Base-by-base conservation (phyloP, 2,329 filamentous ascomycete genomes). In the Calcarisporium arbuscula region DNA sequence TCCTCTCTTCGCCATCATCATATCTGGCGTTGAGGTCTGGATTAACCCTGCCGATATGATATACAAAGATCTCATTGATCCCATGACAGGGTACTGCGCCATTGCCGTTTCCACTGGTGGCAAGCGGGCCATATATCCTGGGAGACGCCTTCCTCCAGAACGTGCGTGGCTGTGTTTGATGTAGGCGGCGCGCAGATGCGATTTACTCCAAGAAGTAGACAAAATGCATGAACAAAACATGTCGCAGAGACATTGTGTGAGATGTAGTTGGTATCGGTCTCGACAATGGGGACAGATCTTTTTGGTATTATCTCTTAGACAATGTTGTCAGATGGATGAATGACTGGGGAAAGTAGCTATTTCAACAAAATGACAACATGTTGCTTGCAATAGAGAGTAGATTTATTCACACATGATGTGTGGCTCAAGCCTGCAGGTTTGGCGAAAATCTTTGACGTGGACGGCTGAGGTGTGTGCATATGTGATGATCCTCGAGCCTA, bases 111-210 rank as follows among this genome's bases (percentile, higher is more conserved):
- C 65, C 10, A 65, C 52, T 30, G 67, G 67, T 2, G 62, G 61
- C n/a, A 0, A 42, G 53, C 1, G 64, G 67, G 7, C 67, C 68
- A 6, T 72, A 66, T 38, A 65, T 73, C 17, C 47, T 74, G 20
- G 70, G 71, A 0, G 62, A 67, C 21, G 60, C 61, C 6, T 75
- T 72, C 37, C 48, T 75, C 39, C 63, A 71, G 47, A 73, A 68
- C 35, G 66, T 68, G 3, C 49, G n/a, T 74, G 32, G 62, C 63
- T 1, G 65, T 72, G 1, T 70, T 68, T 44, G 65, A 70, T 38
- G 52, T 68, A 12, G 65, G 65, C 1, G 62, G 52, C 6, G 63
- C 56, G n/a, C 52, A 66, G 50, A 64, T 70, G 58, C 58, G 62
- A 5, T 65, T 70, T 65, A 65, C 41, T 43, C 49, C 34, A 48